phyloP scores from a whole-genome alignment of 2,329 filamentous ascomycete species.

The Helotiales sp. region DNA sequence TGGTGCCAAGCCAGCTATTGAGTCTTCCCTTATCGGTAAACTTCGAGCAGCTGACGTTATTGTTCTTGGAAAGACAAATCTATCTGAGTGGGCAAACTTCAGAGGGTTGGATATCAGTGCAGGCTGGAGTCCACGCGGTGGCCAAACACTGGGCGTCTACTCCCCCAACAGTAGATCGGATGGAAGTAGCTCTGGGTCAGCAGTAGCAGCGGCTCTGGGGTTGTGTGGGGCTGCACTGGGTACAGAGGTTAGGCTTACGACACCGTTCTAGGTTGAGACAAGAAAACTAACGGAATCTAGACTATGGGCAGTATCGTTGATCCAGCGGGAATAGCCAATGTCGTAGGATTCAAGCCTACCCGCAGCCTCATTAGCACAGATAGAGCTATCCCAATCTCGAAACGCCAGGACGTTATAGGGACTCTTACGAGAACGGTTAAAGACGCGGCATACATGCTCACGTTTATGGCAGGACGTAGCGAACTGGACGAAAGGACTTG shows the following conservation, averaged over 20 bases:
- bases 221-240: background rate
- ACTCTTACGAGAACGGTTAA: too few relatives aligned
- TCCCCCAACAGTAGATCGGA: conserved; percentile 58
- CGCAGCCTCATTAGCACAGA: too few relatives aligned
- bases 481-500: too few relatives aligned
- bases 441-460: too few relatives aligned
- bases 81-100: conserved; percentile 66
- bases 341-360: too few relatives aligned
- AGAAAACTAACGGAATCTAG: too few relatives aligned
- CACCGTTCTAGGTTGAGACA: too few relatives aligned
- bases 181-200: conserved; percentile 54
- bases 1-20: conserved; percentile 52
- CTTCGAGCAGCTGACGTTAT: conserved; percentile 62
- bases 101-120: conserved; percentile 55
- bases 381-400: too few relatives aligned
- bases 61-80: conserved; percentile 65
- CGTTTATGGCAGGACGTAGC: too few relatives aligned
- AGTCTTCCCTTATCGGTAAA: conserved; percentile 59
- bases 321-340: too few relatives aligned
- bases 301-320: too few relatives aligned
- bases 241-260: background rate
- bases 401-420: too few relatives aligned
- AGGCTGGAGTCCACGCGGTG: conserved; percentile 64
- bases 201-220: background rate
- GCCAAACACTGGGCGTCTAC: conserved; percentile 61